A percentile compares a stretch with the other conserved stretches of the same genome.
These are phyloP conservation scores for Candida pseudoglaebosa DNA, from an alignment of 805 yeast species.

Conservation along the genomic window DNA sequence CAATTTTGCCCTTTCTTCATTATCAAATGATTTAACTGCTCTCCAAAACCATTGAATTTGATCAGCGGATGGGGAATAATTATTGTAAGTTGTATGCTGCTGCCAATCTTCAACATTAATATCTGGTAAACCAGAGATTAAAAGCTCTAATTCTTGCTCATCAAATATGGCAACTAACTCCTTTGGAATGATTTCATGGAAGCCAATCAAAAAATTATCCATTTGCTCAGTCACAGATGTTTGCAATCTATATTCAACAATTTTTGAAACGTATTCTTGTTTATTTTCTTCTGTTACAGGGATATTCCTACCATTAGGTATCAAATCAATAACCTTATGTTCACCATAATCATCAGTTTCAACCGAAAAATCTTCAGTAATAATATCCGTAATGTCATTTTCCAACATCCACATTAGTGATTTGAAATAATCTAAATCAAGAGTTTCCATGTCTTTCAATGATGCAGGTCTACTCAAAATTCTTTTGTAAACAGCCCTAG, in stretches of 20 bases:
- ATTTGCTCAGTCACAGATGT: conserved; percentile 84
- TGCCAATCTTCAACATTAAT: conserved; percentile 97
- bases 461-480: conserved; percentile 77
- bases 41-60: conserved; percentile 98
- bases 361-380: conserved; percentile 90
- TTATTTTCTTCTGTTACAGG: conserved; percentile 89
- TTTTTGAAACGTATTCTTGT: conserved; percentile 77
- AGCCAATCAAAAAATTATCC: conserved; percentile 80
- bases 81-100: conserved; percentile 73
- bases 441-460: conserved; percentile 87
- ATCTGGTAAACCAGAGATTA: conserved; percentile 93
- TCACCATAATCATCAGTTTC: conserved; percentile 94
- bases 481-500: conserved; percentile 89
- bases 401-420: conserved; percentile 94
- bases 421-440: conserved; percentile 89
- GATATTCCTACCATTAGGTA: conserved; percentile 76
- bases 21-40: conserved; percentile 90
- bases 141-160: conserved; percentile 90
- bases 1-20: conserved; percentile 89
- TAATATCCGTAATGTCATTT: conserved; percentile 92
- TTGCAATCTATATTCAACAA: conserved; percentile 83
- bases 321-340: conserved; percentile 75
- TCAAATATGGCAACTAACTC: conserved; percentile 84
- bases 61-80: conserved; percentile 75
- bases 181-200: conserved; percentile 83